These are phyloP conservation scores for Pinus albicaulis DNA, from an alignment of 75 land plant genomes.

Conservation along the genomic window DNA sequence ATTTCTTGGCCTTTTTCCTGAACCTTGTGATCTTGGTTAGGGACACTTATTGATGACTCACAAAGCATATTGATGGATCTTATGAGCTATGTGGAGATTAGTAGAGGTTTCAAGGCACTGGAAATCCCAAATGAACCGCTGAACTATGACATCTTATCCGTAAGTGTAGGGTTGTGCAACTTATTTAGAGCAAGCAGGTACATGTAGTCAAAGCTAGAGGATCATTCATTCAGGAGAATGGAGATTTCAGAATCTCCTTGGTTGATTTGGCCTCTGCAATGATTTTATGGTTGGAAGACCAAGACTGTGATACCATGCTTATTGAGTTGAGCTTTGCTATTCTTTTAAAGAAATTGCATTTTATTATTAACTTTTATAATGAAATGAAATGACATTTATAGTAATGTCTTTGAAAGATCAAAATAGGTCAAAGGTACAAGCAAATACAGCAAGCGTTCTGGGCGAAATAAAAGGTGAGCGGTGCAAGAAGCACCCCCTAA, in stretches of 20 bases:
- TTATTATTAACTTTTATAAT: no score
- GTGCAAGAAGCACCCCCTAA: no score
- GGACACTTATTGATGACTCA: not conserved
- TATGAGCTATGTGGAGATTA: not conserved
- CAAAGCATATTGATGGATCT: not conserved
- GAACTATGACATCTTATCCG: not conserved
- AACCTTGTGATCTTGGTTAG: not conserved
- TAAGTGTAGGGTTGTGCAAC: not conserved
- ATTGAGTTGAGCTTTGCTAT: not conserved
- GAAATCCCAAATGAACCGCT: not conserved
- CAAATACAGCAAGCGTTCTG: no score
- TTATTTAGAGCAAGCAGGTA: not conserved
- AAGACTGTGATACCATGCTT: not conserved
- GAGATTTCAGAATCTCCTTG: not conserved
- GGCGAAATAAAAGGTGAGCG: no score
- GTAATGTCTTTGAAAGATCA: no score
- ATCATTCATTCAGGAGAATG: not conserved
- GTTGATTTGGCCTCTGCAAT: not conserved
- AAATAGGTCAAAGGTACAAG: no score
- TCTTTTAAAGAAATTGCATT: not conserved
- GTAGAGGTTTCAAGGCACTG: not conserved
- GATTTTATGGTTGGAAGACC: not conserved
- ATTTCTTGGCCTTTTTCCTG: not conserved
- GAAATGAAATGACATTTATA: no score
- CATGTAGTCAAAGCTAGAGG: not conserved